phyloP scores from a whole-genome alignment of 495 filamentous ascomycete species.

The Podospora conica region DNA sequence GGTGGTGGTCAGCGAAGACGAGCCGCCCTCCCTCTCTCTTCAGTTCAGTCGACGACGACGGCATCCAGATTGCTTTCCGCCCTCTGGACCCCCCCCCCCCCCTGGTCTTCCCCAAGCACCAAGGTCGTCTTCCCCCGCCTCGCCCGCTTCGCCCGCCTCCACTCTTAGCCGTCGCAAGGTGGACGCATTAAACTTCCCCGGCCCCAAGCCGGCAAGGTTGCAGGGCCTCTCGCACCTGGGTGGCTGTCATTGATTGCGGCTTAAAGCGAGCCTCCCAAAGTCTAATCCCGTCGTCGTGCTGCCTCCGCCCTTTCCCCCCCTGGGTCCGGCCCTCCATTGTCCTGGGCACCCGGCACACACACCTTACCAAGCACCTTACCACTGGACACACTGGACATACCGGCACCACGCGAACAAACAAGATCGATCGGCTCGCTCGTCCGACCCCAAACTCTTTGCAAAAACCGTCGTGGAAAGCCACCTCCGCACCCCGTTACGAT shows the following conservation, averaged over 20 bases:
- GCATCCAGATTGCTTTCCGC: slow-evolving; percentile 1
- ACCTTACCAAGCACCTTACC: not conserved
- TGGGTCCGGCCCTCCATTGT: not conserved
- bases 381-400: too few species aligned
- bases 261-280: slow-evolving; percentile 11
- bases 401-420: not conserved
- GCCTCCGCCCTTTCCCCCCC: not conserved
- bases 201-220: slow-evolving; percentile 3
- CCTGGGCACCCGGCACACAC: not conserved
- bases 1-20: not conserved
- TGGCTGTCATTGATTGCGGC: slow-evolving; percentile 10
- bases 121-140: not conserved
- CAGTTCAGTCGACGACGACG: not conserved
- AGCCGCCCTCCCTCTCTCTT: not conserved
- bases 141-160: slow-evolving; percentile 9
- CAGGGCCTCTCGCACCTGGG: not conserved
- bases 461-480: not conserved
- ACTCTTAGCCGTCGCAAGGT: slow-evolving; percentile 16
- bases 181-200: slow-evolving; percentile 10
- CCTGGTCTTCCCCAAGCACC: not conserved
- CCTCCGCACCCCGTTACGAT: not conserved
- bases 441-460: not conserved
- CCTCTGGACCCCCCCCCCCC: not conserved
- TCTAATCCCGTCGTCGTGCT: slow-evolving; percentile 4
- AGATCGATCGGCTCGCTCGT: slow-evolving; percentile 5